Percentiles rank a stretch among this genome's conserved stretches.
Evolutionary conservation across 345 rosid species (phyloP).

Genomic region (Hirschfeldia incana): DNA sequence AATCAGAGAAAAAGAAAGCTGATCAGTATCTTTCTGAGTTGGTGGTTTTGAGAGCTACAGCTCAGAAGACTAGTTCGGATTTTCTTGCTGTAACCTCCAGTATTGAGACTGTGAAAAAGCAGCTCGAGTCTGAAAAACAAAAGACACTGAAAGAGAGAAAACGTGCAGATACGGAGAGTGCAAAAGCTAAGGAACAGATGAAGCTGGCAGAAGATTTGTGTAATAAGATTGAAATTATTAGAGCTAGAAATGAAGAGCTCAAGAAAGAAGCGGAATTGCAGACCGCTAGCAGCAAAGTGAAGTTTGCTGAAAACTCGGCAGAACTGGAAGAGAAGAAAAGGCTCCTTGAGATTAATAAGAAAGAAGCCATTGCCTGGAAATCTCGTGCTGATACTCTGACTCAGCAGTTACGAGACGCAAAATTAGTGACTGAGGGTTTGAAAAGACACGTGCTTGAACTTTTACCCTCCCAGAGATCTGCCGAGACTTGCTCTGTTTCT

Average conservation of each 20-base stretch:
- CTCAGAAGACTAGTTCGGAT: conserved; percentile 53
- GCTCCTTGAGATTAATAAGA: conserved; percentile 56
- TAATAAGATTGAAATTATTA: conserved; percentile 29
- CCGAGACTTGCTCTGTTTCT: conserved; percentile 34
- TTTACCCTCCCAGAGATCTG: conserved; percentile 36
- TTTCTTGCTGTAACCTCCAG: conserved; percentile 48
- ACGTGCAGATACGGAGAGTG: conserved; percentile 55
- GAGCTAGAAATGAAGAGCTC: conserved; percentile 36
- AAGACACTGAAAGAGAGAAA: conserved; percentile 54
- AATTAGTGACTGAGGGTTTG: conserved; percentile 46
- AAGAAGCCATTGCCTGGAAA: conserved; percentile 50
- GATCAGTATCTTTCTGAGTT: conserved; percentile 56
- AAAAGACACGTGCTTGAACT: conserved; percentile 49
- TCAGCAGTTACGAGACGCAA: conserved; percentile 44
- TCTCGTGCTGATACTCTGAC: conserved; percentile 47
- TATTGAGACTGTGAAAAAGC: conserved; percentile 45
- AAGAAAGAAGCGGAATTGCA: conserved; percentile 32
- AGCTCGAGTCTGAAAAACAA: conserved; percentile 60
- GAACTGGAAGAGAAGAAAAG: conserved; percentile 53
- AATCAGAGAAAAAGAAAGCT: conserved; percentile 54
- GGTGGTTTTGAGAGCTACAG: conserved; percentile 54
- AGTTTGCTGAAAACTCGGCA: conserved; percentile 32
- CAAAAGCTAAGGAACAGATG: conserved; percentile 52
- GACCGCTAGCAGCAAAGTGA: conserved; percentile 25
- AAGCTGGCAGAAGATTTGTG: conserved; percentile 48